phyloP scores from a whole-genome alignment of 2,329 filamentous ascomycete genomes.

The Leptographium radiaticola region DNA sequence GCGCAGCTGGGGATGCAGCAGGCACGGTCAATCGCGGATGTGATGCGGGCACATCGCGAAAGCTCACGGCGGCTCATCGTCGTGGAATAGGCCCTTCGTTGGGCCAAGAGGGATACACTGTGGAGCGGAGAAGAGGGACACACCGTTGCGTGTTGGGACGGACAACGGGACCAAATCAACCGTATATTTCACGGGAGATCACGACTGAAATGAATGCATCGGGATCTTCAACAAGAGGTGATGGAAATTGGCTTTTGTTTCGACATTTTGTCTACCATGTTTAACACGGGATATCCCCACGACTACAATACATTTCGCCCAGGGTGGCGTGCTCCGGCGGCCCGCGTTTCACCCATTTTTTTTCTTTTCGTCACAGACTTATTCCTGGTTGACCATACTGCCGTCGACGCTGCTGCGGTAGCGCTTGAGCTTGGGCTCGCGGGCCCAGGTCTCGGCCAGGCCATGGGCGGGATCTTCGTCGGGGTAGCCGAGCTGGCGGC shows the following conservation, averaged over 20 bases:
- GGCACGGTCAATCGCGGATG: slow-evolving; percentile 29
- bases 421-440: slow-evolving; percentile 31
- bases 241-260: too few relatives aligned
- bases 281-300: too few relatives aligned
- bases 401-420: slow-evolving; percentile 42
- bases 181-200: too few relatives aligned
- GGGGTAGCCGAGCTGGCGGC: slow-evolving; percentile 56
- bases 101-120: background rate
- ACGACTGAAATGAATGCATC: too few relatives aligned
- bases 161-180: too few relatives aligned
- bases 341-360: background rate
- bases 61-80: slow-evolving; percentile 2
- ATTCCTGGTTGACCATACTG: slow-evolving; percentile 29
- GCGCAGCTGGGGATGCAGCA: slow-evolving; percentile 38
- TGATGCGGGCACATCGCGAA: slow-evolving; percentile 14
- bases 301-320: too few relatives aligned
- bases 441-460: slow-evolving; percentile 68
- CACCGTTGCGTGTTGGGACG: too few relatives aligned
- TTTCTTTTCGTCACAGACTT: background rate
- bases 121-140: too few relatives aligned
- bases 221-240: too few relatives aligned
- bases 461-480: slow-evolving; percentile 70
- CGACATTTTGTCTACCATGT: too few relatives aligned
- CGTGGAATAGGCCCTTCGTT: too few relatives aligned
- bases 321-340: too few relatives aligned